A percentile compares a stretch with the other conserved stretches of the same genome.
Conservation (phyloP, 805 yeast genomes). For the Suhomyces sp. region DNA sequence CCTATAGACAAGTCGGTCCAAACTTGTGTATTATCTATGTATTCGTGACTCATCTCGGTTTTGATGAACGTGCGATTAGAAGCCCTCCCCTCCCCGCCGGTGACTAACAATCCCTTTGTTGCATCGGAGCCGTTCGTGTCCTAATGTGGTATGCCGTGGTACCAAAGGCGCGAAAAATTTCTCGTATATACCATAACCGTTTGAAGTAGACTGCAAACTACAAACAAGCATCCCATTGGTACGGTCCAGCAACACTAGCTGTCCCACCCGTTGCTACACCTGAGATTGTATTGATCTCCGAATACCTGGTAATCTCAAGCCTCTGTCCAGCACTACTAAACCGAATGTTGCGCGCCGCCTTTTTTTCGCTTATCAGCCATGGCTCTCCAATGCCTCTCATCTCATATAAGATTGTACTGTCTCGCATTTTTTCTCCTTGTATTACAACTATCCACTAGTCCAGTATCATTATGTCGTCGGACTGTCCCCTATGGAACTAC, state of each 20-base stretch:
- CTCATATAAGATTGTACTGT: not conserved
- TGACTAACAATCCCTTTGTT: not conserved
- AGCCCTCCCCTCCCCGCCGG: not conserved
- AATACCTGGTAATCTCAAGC: not conserved
- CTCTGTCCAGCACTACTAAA: not conserved
- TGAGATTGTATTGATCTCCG: not conserved
- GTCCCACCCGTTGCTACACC: not conserved
- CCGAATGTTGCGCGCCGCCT: not conserved
- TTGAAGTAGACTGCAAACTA: not conserved
- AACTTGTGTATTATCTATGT: not conserved
- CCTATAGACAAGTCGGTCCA: not conserved
- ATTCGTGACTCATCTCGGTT: not conserved
- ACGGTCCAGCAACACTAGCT: no score
- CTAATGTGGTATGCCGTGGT: not conserved
- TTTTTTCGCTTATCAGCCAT: not conserved
- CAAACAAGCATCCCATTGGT: no score
- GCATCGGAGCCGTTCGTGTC: not conserved
- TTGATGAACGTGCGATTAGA: not conserved
- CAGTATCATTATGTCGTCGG: slow-evolving; percentile 6
- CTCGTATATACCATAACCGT: not conserved
- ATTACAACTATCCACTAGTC: not conserved
- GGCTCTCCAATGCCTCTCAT: not conserved
- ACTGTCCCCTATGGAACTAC: slow-evolving; percentile 47
- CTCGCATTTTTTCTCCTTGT: not conserved
- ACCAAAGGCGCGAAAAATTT: not conserved